Evolutionary conservation across 2,329 filamentous ascomycete genomes (phyloP).

Genomic region (Claviceps sp.): DNA sequence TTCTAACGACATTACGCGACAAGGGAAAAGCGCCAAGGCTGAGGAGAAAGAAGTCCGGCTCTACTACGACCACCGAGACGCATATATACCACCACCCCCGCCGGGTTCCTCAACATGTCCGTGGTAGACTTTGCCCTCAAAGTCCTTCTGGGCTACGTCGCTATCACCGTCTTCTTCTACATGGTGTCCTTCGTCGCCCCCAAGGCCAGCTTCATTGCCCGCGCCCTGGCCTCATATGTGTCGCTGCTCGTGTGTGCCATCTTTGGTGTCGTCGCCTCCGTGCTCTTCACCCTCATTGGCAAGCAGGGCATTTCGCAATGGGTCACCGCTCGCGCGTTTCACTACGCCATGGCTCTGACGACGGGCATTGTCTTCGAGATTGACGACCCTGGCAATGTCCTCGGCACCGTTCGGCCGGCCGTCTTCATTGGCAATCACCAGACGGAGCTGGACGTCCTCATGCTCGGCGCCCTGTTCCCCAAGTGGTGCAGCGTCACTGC

Average conservation of each 20-base stretch:
- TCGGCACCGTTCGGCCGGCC: constrained; percentile 58
- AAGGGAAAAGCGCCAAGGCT: background rate
- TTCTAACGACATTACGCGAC: background rate
- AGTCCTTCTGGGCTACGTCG: constrained; percentile 38
- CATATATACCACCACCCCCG: background rate
- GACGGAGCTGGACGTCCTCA: constrained; percentile 85
- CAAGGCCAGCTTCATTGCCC: constrained; percentile 54
- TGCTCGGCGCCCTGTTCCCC: constrained; percentile 82
- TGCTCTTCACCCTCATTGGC: constrained; percentile 57
- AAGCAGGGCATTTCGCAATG: constrained; percentile 72
- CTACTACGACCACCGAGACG: background rate
- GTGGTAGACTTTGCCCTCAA: constrained; percentile 27
- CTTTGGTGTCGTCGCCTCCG: constrained; percentile 65
- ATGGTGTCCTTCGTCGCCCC: constrained; percentile 45
- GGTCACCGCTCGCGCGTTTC: constrained; percentile 67
- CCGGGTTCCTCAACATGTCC: constrained; percentile 3
- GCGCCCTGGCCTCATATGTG: constrained; percentile 52
- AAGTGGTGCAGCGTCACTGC: constrained; percentile 86
- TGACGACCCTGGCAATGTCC: constrained; percentile 49
- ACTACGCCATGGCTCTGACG: constrained; percentile 58
- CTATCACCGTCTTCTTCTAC: constrained; percentile 44
- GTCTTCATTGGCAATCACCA: constrained; percentile 95
- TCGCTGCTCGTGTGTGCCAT: constrained; percentile 45
- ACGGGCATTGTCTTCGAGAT: constrained; percentile 71
- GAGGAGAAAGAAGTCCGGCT: background rate